These are phyloP conservation scores for Globisporangium nagaii DNA, from an alignment of 352 stramenopile genomes.

Conservation along the genomic window DNA sequence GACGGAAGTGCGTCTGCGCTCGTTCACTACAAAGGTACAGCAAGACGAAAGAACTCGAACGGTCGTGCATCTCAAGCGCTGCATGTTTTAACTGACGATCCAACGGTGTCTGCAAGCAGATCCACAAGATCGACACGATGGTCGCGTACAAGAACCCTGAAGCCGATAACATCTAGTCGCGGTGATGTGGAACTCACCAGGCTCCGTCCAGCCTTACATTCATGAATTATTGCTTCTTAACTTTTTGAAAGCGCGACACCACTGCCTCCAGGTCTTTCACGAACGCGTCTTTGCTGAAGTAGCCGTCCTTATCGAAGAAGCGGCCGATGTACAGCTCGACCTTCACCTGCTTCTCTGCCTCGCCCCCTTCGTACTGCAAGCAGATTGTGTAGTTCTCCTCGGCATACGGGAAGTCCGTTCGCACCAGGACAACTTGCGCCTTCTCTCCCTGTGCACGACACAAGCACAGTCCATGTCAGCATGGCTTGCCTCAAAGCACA, in stretches of 20 bases:
- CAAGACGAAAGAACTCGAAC: too few species aligned
- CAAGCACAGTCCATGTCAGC: not conserved
- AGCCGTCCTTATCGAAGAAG: conserved; percentile 84
- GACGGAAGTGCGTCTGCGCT: conserved; percentile 96
- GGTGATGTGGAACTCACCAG: conserved; percentile 5
- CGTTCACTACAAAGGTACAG: conserved; percentile 95
- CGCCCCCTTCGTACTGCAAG: conserved; percentile 42
- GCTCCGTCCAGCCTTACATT: conserved; percentile 11
- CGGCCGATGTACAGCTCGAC: conserved; percentile 76
- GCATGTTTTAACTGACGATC: conserved; percentile 14
- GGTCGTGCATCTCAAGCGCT: too few species aligned
- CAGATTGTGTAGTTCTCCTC: conserved; percentile 68
- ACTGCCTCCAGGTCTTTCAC: conserved; percentile 58
- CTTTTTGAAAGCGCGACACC: conserved; percentile 60
- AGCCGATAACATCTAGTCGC: conserved; percentile 53
- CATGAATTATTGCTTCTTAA: conserved; percentile 66
- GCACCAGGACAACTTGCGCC: conserved; percentile 44
- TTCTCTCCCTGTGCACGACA: conserved; percentile 18
- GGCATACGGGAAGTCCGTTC: conserved; percentile 62
- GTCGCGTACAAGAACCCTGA: conserved; percentile 96
- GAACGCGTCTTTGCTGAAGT: conserved; percentile 78
- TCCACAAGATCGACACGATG: conserved; percentile 98
- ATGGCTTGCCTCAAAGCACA: too few species aligned
- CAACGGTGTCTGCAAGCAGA: conserved; percentile 33
- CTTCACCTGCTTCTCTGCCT: conserved; percentile 38